These are phyloP conservation scores for Trifolium pratense DNA, from an alignment of 306 rosid species.

Conservation along the genomic window DNA sequence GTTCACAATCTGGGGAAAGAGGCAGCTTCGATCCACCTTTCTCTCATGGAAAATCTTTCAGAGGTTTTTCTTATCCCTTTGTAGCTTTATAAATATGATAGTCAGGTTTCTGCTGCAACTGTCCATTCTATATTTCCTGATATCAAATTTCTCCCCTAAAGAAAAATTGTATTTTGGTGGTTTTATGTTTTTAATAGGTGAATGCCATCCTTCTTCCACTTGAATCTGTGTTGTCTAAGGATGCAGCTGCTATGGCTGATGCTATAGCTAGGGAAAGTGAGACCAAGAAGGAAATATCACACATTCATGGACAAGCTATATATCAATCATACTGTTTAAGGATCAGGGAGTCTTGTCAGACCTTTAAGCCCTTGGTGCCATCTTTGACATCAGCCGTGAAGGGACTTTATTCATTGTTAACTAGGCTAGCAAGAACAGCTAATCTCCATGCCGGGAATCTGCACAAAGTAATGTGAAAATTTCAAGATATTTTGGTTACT, in stretches of 20 bases:
- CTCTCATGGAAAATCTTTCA: slow-evolving; percentile 83
- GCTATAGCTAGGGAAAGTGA: slow-evolving; percentile 78
- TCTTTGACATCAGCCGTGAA: slow-evolving; percentile 75
- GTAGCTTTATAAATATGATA: slow-evolving; percentile 8
- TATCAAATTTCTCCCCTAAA: slow-evolving; percentile 32
- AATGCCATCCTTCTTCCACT: slow-evolving; percentile 88
- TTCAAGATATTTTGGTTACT: slow-evolving; percentile 37
- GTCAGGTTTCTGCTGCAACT: slow-evolving; percentile 7
- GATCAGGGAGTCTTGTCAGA: slow-evolving; percentile 81
- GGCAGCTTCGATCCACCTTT: slow-evolving; percentile 76
- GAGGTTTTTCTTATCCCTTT: slow-evolving; percentile 59
- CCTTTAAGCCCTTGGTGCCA: slow-evolving; percentile 77
- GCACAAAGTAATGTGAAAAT: slow-evolving; percentile 73
- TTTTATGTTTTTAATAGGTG: slow-evolving; percentile 60
- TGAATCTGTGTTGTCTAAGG: slow-evolving; percentile 87
- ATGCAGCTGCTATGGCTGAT: slow-evolving; percentile 88
- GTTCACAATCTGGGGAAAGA: slow-evolving; percentile 91
- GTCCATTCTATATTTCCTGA: slow-evolving; percentile 25
- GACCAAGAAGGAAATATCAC: slow-evolving; percentile 79
- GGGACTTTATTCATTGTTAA: slow-evolving; percentile 84
- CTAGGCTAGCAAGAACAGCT: slow-evolving; percentile 88
- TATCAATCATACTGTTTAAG: slow-evolving; percentile 82
- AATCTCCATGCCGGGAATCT: slow-evolving; percentile 95
- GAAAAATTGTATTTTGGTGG: slow-evolving; percentile 42
- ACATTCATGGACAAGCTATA: slow-evolving; percentile 95